Percentiles rank a stretch among this genome's conserved stretches.
Evolutionary conservation across 495 filamentous ascomycete genomes (phyloP).

Genomic region (Aspergillus ellipticus): DNA sequence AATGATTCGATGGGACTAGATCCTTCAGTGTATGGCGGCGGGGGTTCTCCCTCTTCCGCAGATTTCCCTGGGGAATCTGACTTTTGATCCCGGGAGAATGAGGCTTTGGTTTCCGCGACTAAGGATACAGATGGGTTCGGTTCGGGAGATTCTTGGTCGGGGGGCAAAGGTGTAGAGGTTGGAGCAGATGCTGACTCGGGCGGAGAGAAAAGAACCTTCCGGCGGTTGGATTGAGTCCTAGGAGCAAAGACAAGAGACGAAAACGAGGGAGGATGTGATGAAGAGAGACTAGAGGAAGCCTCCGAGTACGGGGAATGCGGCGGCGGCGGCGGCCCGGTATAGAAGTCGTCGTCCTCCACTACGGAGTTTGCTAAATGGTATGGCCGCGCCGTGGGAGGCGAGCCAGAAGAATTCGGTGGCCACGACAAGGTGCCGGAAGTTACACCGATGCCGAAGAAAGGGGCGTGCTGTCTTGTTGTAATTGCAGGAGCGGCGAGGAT

Average conservation of each 20-base stretch:
- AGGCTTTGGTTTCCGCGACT: conserved; percentile 79
- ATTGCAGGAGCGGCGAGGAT: not conserved
- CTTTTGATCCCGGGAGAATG: conserved; percentile 70
- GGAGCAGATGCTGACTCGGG: conserved; percentile 54
- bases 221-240: conserved; percentile 38
- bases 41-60: conserved; percentile 84
- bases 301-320: conserved; percentile 59
- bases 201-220: conserved; percentile 54
- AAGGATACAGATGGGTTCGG: conserved; percentile 50
- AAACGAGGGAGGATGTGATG: conserved; percentile 59
- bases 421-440: conserved; percentile 63
- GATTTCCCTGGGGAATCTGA: conserved; percentile 63
- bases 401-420: conserved; percentile 58
- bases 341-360: conserved; percentile 48
- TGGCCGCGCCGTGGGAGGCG: conserved; percentile 62
- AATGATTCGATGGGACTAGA: conserved; percentile 89
- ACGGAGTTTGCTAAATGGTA: conserved; percentile 39
- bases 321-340: conserved; percentile 53
- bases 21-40: conserved; percentile 94
- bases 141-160: conserved; percentile 39
- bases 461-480: not conserved
- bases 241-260: conserved; percentile 57
- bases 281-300: conserved; percentile 56
- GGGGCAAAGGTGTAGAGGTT: conserved; percentile 47
- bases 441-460: not conserved